Conservation (phyloP, 768 basidiomycete genomes). For the Pulveroboletus sp. region DNA sequence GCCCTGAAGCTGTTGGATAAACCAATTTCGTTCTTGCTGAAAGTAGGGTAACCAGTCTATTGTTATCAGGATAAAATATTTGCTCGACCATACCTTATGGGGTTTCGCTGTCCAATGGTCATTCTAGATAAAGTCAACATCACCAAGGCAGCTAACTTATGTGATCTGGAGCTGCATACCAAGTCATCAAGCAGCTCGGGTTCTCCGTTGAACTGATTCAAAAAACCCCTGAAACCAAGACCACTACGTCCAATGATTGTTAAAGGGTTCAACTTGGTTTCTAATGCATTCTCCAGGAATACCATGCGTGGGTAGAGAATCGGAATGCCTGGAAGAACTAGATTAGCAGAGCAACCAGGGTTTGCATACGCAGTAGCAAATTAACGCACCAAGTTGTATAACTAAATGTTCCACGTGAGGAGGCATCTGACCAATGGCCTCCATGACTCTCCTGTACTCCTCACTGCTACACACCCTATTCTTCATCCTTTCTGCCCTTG, state of each 20-base stretch:
- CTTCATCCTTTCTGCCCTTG: conserved; percentile 79
- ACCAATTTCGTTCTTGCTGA: conserved; percentile 87
- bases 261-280: conserved; percentile 81
- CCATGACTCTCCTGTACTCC: conserved; percentile 74
- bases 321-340: conserved; percentile 49
- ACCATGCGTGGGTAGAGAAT: conserved; percentile 94
- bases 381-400: conserved; percentile 62
- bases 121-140: conserved; percentile 59
- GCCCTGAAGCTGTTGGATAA: conserved; percentile 74
- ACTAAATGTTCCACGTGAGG: conserved; percentile 73
- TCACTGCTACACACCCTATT: conserved; percentile 70
- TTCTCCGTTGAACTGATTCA: conserved; percentile 88
- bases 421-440: conserved; percentile 57
- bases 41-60: conserved; percentile 4
- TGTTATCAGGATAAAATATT: not conserved
- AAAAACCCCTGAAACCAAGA: conserved; percentile 68
- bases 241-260: conserved; percentile 68
- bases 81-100: conserved; percentile 54
- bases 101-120: conserved; percentile 87
- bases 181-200: conserved; percentile 93
- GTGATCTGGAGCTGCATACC: conserved; percentile 36
- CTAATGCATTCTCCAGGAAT: conserved; percentile 75
- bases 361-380: not conserved
- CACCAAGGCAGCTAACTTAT: conserved; percentile 22
- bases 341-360: not conserved